phyloP scores from a whole-genome alignment of 129 eudicot species.

The Daucus carota region DNA sequence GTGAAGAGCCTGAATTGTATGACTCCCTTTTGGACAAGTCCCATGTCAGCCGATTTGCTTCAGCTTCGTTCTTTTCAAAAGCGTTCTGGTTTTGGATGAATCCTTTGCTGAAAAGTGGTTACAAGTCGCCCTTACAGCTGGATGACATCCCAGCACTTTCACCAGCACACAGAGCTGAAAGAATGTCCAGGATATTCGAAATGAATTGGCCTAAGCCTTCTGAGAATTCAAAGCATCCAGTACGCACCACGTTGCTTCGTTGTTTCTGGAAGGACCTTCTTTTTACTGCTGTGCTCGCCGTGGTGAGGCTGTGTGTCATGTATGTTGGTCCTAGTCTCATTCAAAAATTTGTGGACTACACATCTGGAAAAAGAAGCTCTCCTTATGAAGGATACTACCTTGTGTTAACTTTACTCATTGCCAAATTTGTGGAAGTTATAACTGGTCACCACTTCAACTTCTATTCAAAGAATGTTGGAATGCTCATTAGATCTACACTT shows the following conservation, averaged over 20 bases:
- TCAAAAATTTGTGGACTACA: conserved; percentile 64
- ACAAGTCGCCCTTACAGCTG: conserved; percentile 35
- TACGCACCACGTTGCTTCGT: conserved; percentile 49
- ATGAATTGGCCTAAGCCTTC: conserved; percentile 67
- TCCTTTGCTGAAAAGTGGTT: conserved; percentile 58
- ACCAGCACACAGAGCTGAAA: conserved; percentile 66
- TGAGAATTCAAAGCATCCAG: conserved; percentile 71
- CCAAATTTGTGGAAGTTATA: conserved; percentile 68
- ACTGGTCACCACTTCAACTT: conserved; percentile 81
- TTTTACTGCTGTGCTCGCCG: conserved; percentile 60
- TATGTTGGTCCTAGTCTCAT: conserved; percentile 75
- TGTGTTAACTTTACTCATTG: conserved; percentile 49
- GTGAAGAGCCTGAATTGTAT: conserved; percentile 19
- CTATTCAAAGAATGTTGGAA: conserved; percentile 69
- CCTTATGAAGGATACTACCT: conserved; percentile 80
- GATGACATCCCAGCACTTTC: conserved; percentile 79
- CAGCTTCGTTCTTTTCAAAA: conserved; percentile 59
- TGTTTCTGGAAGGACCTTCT: conserved; percentile 72
- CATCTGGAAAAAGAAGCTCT: conserved; percentile 52
- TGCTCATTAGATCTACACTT: conserved; percentile 67
- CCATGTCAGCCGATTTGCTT: conserved; percentile 48
- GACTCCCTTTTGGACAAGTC: conserved; percentile 35
- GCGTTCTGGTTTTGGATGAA: conserved; percentile 84
- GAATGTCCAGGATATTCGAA: conserved; percentile 58
- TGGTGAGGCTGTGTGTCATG: conserved; percentile 61